Percentiles rank a stretch among this genome's conserved stretches.
phyloP scores from a whole-genome alignment of 371 early-diverging fungal genomes.

The Syncephalastrum contaminatum region DNA sequence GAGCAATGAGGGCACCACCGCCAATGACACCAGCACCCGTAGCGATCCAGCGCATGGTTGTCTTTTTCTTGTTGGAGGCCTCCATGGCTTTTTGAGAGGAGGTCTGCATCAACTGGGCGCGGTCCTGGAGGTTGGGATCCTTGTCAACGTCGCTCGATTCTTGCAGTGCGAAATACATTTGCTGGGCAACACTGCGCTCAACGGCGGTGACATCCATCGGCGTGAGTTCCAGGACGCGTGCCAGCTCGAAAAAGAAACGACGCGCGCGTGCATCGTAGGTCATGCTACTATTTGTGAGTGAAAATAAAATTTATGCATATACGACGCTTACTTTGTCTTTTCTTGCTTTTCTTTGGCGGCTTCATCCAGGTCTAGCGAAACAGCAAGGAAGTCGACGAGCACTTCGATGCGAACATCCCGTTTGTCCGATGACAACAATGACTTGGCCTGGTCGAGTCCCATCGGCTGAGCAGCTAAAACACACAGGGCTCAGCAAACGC shows the following conservation, averaged over 20 bases:
- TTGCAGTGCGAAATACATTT: constrained; percentile 44
- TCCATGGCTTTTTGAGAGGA: constrained; percentile 49
- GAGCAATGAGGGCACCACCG: constrained; percentile 64
- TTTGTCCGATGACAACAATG: constrained; percentile 7
- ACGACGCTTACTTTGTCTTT: no score
- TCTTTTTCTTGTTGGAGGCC: constrained; percentile 50
- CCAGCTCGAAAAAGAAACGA: constrained; percentile 29
- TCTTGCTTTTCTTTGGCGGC: neutral
- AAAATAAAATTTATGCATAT: neutral
- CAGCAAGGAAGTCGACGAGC: constrained; percentile 31
- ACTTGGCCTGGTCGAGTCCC: constrained; percentile 17
- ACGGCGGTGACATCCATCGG: constrained; percentile 31
- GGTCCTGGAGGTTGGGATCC: constrained; percentile 10
- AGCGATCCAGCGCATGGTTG: constrained; percentile 54
- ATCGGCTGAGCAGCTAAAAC: constrained; percentile 5
- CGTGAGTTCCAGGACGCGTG: constrained; percentile 16
- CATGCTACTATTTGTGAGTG: constrained; percentile 9
- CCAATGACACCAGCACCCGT: constrained; percentile 61
- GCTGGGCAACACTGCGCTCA: constrained; percentile 42
- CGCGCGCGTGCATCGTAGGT: constrained; percentile 45
- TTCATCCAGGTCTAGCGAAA: constrained; percentile 17
- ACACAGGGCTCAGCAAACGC: neutral
- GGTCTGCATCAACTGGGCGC: constrained; percentile 24
- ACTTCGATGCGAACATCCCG: constrained; percentile 42
- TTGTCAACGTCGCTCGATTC: constrained; percentile 15